These are phyloP conservation scores for Tausonia pullulans DNA, from an alignment of 1,284 basidiomycete species.

Conservation along the genomic window DNA sequence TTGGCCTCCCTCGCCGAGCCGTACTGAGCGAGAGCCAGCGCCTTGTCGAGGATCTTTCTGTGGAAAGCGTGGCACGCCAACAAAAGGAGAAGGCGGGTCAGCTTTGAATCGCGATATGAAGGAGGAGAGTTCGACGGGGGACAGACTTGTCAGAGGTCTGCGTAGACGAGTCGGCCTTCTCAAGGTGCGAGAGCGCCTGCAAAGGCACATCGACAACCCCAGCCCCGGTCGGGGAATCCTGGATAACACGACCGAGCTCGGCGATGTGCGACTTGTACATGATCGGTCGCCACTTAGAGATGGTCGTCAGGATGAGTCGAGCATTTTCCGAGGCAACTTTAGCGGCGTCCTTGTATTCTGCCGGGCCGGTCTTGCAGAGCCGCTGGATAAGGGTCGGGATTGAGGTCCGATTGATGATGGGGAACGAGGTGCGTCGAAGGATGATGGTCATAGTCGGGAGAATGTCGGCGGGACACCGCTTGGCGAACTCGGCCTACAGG, in stretches of 20 bases:
- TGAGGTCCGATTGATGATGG: constrained; percentile 71
- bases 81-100: background rate
- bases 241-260: constrained; percentile 59
- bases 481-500: constrained; percentile 58
- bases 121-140: constrained; percentile 4
- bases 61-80: background rate
- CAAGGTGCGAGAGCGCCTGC: constrained; percentile 60
- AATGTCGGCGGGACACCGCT: constrained; percentile 51
- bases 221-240: constrained; percentile 43
- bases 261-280: constrained; percentile 62
- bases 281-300: constrained; percentile 67
- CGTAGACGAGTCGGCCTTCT: constrained; percentile 47
- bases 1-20: constrained; percentile 65
- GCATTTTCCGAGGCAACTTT: constrained; percentile 24
- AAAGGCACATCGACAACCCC: constrained; percentile 55
- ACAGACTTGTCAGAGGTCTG: constrained; percentile 56
- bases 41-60: constrained; percentile 47
- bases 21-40: constrained; percentile 50
- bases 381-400: constrained; percentile 62
- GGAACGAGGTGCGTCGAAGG: constrained; percentile 58
- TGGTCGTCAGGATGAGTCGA: constrained; percentile 36
- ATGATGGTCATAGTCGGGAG: constrained; percentile 60
- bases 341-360: constrained; percentile 6
- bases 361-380: constrained; percentile 28
- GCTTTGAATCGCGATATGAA: background rate